phyloP scores from a whole-genome alignment of 1,139 yeast species.

The Ogataea hybrid region DNA sequence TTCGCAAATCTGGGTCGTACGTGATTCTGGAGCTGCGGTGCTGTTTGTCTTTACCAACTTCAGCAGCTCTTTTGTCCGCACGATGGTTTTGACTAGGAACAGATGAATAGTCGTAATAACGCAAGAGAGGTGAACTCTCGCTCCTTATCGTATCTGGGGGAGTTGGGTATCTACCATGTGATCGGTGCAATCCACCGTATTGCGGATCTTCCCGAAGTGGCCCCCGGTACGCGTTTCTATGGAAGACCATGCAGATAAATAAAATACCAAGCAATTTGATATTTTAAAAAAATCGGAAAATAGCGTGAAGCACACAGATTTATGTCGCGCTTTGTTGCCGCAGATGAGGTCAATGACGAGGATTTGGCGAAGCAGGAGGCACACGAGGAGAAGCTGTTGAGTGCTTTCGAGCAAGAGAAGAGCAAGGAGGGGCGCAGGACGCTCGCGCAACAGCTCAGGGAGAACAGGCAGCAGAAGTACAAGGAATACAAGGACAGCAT shows the following conservation, averaged over 20 bases:
- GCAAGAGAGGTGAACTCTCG: conserved; percentile 3
- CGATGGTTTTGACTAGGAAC: conserved; percentile 22
- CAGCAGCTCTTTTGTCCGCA: conserved; percentile 6
- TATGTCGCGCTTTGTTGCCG: conserved; percentile 24
- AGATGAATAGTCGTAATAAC: conserved; percentile 16
- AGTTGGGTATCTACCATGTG: conserved; percentile 2
- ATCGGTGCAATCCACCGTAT: not conserved
- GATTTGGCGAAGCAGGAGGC: conserved; percentile 20
- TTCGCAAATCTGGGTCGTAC: conserved; percentile 59
- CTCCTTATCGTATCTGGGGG: conserved; percentile 4
- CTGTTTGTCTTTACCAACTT: not conserved
- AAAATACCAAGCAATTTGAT: not conserved
- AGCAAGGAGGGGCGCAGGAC: conserved; percentile 33
- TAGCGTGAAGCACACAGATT: conserved; percentile 1
- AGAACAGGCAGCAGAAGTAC: conserved; percentile 36
- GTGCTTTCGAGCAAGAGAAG: conserved; percentile 16
- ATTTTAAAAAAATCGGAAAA: conserved; percentile 1
- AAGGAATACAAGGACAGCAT: conserved; percentile 37
- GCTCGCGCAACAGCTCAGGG: conserved; percentile 39
- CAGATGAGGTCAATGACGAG: conserved; percentile 22
- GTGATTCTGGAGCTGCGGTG: conserved; percentile 41
- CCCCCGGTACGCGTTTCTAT: conserved; percentile 8
- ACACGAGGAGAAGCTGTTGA: conserved; percentile 16
- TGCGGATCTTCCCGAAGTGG: not conserved
- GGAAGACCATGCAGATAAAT: not conserved